Percentiles rank a stretch among this genome's conserved stretches.
Evolutionary conservation across 2,329 filamentous ascomycete genomes (phyloP).

Genomic region (Aulographum hederae): DNA sequence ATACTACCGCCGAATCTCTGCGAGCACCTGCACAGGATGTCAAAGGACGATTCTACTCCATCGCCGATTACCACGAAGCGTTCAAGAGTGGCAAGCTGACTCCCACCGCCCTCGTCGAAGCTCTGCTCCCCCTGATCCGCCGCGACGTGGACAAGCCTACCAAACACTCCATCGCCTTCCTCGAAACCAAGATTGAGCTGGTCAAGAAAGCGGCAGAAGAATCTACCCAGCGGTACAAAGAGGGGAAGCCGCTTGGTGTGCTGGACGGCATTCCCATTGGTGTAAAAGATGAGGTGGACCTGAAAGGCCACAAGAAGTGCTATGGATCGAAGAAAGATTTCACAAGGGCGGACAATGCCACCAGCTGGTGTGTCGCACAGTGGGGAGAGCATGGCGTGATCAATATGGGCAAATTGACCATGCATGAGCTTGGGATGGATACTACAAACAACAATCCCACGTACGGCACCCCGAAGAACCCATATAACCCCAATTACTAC

Average conservation of each 20-base stretch:
- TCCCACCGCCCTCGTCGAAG: constrained; percentile 52
- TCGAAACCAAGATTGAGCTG: constrained; percentile 44
- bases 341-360: constrained; percentile 17
- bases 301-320: constrained; percentile 51
- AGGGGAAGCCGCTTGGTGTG: constrained; percentile 44
- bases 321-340: constrained; percentile 36
- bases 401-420: constrained; percentile 56
- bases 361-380: constrained; percentile 52
- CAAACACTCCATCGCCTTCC: constrained; percentile 54
- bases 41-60: constrained; percentile 55
- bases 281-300: constrained; percentile 64
- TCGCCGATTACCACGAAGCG: constrained; percentile 57
- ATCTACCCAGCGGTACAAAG: constrained; percentile 54
- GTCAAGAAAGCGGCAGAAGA: constrained; percentile 50
- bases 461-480: constrained; percentile 61
- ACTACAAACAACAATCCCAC: constrained; percentile 68
- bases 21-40: no score
- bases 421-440: constrained; percentile 65
- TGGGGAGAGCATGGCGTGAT: constrained; percentile 60
- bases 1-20: no score
- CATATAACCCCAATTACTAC: constrained; percentile 59
- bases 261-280: constrained; percentile 71
- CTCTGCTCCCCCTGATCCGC: constrained; percentile 52
- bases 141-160: constrained; percentile 33
- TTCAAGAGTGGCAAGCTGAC: constrained; percentile 54